These are phyloP conservation scores for Ettlia oleoabundans DNA, from an alignment of 139 green algal genomes.

Conservation along the genomic window DNA sequence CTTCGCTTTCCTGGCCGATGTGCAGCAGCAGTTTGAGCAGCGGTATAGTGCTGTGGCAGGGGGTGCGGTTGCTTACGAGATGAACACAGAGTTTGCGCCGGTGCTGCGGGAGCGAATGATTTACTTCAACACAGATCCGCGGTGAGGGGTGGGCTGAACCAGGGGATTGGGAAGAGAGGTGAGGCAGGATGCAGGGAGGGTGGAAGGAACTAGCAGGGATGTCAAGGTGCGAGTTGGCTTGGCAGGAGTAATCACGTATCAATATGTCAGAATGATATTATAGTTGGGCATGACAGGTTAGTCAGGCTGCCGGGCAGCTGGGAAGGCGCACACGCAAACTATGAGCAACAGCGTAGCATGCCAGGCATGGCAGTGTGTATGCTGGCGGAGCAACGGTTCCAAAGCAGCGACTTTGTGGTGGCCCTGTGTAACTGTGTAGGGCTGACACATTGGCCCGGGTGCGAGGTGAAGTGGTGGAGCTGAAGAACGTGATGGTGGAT, in stretches of 20 bases:
- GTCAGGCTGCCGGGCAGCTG: too few species aligned
- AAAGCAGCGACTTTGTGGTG: too few species aligned
- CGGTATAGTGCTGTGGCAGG: slow-evolving; percentile 61
- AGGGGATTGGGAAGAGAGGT: neutral
- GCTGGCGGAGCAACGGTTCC: too few species aligned
- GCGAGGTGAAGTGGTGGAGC: slow-evolving; percentile 74
- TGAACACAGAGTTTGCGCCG: slow-evolving; percentile 82
- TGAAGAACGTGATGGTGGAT: slow-evolving; percentile 91
- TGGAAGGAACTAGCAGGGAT: neutral
- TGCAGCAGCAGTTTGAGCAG: slow-evolving; percentile 72
- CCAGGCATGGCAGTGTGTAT: too few species aligned
- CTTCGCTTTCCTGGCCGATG: slow-evolving; percentile 92
- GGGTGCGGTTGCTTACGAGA: slow-evolving; percentile 86
- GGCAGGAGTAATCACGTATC: too few species aligned
- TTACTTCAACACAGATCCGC: slow-evolving; percentile 79
- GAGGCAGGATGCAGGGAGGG: neutral
- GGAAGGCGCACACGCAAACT: too few species aligned
- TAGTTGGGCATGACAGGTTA: too few species aligned
- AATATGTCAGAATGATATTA: too few species aligned
- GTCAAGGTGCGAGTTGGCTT: too few species aligned
- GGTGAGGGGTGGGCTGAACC: neutral
- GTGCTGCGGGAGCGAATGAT: slow-evolving; percentile 77
- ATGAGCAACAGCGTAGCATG: too few species aligned
- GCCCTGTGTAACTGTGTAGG: too few species aligned
- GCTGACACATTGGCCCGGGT: slow-evolving; percentile 50